phyloP scores from a whole-genome alignment of 768 basidiomycete species.

The Tricholoma sp. region DNA sequence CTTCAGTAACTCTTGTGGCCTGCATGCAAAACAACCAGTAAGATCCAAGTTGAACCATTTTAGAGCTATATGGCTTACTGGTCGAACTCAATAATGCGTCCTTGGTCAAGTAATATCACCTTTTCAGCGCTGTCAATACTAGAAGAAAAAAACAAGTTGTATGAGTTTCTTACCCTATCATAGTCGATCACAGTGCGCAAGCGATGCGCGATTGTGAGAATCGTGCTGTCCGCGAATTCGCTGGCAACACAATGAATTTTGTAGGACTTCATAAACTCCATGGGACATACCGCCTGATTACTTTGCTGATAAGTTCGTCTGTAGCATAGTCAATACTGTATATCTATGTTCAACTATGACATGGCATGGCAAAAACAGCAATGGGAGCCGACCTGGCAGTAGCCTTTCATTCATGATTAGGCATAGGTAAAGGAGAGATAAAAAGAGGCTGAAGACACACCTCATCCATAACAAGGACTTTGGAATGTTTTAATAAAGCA shows the following conservation, averaged over 20 bases:
- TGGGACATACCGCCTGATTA: constrained; percentile 70
- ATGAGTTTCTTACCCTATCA: constrained; percentile 66
- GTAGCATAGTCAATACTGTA: constrained; percentile 78
- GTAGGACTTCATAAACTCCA: constrained; percentile 18
- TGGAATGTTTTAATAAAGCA: constrained; percentile 72
- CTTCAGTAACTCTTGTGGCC: constrained; percentile 51
- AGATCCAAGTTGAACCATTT: not conserved
- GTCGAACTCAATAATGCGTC: constrained; percentile 75
- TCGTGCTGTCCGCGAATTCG: constrained; percentile 77
- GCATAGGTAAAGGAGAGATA: constrained; percentile 4
- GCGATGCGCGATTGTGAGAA: constrained; percentile 79
- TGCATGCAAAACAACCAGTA: constrained; percentile 13
- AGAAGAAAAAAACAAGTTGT: constrained; percentile 35
- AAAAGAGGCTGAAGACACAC: not conserved
- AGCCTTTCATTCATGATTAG: constrained; percentile 35
- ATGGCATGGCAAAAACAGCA: too few relatives aligned
- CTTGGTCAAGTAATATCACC: constrained; percentile 78
- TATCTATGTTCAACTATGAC: not conserved
- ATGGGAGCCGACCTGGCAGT: constrained; percentile 76
- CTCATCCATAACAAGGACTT: constrained; percentile 79
- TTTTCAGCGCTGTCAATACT: constrained; percentile 16
- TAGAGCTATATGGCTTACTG: constrained; percentile 35
- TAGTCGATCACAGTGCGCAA: constrained; percentile 81
- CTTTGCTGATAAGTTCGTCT: constrained; percentile 80
- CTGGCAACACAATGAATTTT: constrained; percentile 41